Evolutionary conservation across 192 early-diverging fungal genomes (phyloP).

Genomic region (Globomyces pollinis-pini): DNA sequence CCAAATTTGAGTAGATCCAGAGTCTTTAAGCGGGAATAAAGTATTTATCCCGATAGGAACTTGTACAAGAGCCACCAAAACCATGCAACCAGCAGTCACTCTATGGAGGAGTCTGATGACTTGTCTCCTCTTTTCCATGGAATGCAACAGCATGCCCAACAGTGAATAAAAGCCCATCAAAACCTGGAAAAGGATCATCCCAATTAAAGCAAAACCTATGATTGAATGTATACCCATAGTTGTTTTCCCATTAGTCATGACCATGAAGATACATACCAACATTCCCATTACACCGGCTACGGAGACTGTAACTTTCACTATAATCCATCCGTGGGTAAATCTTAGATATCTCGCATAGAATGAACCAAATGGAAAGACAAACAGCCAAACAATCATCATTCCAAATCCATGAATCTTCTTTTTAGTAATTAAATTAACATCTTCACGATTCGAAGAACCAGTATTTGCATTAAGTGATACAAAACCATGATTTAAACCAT

Average conservation of each 20-base stretch:
- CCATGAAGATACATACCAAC: neutral
- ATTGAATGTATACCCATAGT: constrained; percentile 24
- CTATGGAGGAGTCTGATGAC: constrained; percentile 15
- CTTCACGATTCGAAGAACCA: neutral
- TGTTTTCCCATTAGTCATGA: constrained; percentile 22
- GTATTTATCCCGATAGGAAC: constrained; percentile 27
- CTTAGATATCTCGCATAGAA: constrained; percentile 33
- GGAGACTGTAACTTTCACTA: constrained; percentile 27
- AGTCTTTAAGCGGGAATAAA: constrained; percentile 25
- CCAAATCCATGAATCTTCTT: constrained; percentile 35
- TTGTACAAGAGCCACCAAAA: constrained; percentile 23
- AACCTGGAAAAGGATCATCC: too few species aligned
- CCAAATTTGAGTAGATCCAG: too few species aligned
- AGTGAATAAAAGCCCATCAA: constrained; percentile 23
- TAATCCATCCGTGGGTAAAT: constrained; percentile 23
- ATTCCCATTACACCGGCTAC: constrained; percentile 15
- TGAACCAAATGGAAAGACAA: constrained; percentile 28
- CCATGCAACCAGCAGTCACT: constrained; percentile 7
- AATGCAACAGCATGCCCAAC: constrained; percentile 25
- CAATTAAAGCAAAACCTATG: constrained; percentile 17
- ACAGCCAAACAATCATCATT: constrained; percentile 33
- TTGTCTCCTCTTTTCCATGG: constrained; percentile 6
- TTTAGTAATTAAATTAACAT: neutral
- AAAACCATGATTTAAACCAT: too few species aligned
- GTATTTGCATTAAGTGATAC: too few species aligned